These are phyloP conservation scores for Madurella mycetomatis DNA, from an alignment of 2,329 filamentous ascomycete species.

Conservation along the genomic window DNA sequence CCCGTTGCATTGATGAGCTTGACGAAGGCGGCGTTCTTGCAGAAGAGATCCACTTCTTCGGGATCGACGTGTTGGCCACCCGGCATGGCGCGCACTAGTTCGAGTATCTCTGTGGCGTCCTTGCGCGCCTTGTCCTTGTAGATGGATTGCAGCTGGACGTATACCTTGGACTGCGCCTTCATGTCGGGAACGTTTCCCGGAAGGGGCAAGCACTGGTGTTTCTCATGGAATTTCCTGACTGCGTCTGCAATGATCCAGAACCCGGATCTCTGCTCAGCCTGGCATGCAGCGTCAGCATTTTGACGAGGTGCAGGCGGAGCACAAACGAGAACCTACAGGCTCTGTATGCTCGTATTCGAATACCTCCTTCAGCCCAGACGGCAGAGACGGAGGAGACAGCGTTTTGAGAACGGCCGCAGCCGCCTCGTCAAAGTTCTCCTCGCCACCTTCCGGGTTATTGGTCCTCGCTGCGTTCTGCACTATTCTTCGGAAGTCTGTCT, in stretches of 20 bases:
- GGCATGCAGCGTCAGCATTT: conserved; percentile 17
- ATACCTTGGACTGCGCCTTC: conserved; percentile 89
- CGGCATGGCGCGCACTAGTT: conserved; percentile 52
- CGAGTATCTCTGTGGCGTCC: conserved; percentile 71
- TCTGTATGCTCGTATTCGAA: conserved; percentile 60
- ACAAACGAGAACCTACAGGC: conserved; percentile 45
- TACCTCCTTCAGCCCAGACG: conserved; percentile 68
- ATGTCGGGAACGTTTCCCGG: conserved; percentile 90
- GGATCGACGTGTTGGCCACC: conserved; percentile 54
- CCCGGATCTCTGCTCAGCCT: conserved; percentile 46
- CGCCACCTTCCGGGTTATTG: conserved; percentile 75
- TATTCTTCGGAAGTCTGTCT: conserved; percentile 71
- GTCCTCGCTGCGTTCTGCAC: conserved; percentile 65
- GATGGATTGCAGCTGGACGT: conserved; percentile 84
- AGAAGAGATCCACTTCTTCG: conserved; percentile 82
- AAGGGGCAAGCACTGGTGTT: conserved; percentile 71
- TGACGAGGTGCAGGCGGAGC: background rate
- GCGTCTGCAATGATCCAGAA: conserved; percentile 91
- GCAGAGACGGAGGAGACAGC: conserved; percentile 64
- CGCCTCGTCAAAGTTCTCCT: conserved; percentile 97
- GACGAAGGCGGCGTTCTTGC: conserved; percentile 90
- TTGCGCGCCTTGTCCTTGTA: conserved; percentile 84
- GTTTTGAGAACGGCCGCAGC: conserved; percentile 81
- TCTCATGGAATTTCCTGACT: conserved; percentile 69
- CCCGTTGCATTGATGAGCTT: conserved; percentile 67